Percentiles rank a stretch among this genome's conserved stretches.
These are phyloP conservation scores for Schizophyllum commune DNA, from an alignment of 1,284 basidiomycete species.

Conservation along the genomic window DNA sequence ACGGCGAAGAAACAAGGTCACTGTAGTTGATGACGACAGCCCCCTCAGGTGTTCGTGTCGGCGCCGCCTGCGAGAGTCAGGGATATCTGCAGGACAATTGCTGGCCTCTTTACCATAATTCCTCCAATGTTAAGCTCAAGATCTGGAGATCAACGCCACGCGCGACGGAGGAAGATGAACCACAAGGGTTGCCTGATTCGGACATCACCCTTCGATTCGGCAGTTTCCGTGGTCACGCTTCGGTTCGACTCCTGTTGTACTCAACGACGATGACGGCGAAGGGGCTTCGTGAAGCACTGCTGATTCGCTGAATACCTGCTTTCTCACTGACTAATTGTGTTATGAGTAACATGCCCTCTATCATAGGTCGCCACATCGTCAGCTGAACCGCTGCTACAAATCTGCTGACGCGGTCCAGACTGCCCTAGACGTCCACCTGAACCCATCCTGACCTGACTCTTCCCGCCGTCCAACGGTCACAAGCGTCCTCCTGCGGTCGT, in stretches of 20 bases:
- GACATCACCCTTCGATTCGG: neutral
- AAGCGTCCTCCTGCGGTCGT: neutral
- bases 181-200: neutral
- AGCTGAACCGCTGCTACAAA: too few relatives aligned
- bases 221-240: neutral
- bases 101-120: too few relatives aligned
- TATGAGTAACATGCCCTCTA: too few relatives aligned
- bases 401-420: neutral
- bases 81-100: neutral
- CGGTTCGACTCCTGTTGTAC: too few relatives aligned
- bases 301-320: too few relatives aligned
- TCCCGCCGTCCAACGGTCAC: neutral
- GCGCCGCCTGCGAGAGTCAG: conserved; percentile 10
- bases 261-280: too few relatives aligned
- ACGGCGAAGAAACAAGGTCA: conserved; percentile 50
- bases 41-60: conserved; percentile 42
- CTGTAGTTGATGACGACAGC: conserved; percentile 68
- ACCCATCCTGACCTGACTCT: neutral
- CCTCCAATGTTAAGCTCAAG: too few relatives aligned
- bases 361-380: too few relatives aligned
- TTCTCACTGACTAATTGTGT: too few relatives aligned
- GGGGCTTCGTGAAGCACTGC: too few relatives aligned
- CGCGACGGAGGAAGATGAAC: too few relatives aligned
- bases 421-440: neutral
- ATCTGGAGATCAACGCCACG: too few relatives aligned